These are phyloP conservation scores for Leucocoprinus sp. DNA, from an alignment of 768 basidiomycete species.

Conservation along the genomic window DNA sequence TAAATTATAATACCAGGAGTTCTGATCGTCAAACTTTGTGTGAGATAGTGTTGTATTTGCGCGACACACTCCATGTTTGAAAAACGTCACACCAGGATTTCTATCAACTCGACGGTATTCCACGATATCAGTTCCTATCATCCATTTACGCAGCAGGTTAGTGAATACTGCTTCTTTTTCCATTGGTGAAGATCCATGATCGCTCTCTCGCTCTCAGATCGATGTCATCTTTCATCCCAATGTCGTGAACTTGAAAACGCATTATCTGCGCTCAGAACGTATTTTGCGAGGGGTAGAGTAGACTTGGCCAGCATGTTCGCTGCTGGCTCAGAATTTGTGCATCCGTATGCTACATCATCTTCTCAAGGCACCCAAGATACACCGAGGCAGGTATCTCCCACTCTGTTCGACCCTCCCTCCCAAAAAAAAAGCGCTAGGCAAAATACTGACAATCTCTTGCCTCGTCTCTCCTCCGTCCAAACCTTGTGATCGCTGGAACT, in stretches of 20 bases:
- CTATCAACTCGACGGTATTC: constrained; percentile 14
- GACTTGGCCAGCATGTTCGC: constrained; percentile 29
- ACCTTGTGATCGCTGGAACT: too few species aligned
- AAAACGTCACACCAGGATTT: constrained; percentile 14
- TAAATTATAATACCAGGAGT: background rate
- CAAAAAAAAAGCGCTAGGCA: too few species aligned
- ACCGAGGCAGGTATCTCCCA: too few species aligned
- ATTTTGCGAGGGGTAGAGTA: constrained; percentile 36
- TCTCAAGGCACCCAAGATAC: too few species aligned
- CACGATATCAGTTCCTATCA: constrained; percentile 22
- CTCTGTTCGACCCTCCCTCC: too few species aligned
- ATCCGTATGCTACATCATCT: background rate
- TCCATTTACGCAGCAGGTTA: constrained; percentile 39
- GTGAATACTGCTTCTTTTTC: constrained; percentile 13
- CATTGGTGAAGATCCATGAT: background rate
- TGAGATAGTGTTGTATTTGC: background rate
- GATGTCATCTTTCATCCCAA: constrained; percentile 51
- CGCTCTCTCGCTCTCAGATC: constrained; percentile 31
- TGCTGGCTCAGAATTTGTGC: background rate
- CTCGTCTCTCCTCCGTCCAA: too few species aligned
- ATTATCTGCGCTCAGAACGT: constrained; percentile 33
- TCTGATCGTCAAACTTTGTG: too few species aligned
- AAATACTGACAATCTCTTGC: background rate
- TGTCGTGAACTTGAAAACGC: constrained; percentile 24
- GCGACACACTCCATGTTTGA: constrained; percentile 5